Percentiles rank a stretch among this genome's conserved stretches.
phyloP scores from a whole-genome alignment of 345 rosid species.

The Salix brachista region DNA sequence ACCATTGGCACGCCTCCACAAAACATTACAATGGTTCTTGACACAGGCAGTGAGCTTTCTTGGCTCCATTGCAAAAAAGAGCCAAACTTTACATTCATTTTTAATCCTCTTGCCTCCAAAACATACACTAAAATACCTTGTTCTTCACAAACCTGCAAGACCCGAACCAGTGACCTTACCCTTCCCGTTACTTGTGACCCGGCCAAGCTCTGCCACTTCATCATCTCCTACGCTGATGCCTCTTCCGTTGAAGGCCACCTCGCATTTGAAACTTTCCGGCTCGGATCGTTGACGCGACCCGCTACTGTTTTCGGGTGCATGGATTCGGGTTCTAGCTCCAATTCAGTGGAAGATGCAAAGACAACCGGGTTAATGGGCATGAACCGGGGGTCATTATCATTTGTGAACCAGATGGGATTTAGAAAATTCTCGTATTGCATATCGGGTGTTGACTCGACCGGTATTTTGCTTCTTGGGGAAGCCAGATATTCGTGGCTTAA shows the following conservation, averaged over 20 bases:
- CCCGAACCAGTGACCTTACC: slow-evolving; percentile 46
- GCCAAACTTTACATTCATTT: slow-evolving; percentile 30
- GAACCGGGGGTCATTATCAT: slow-evolving; percentile 77
- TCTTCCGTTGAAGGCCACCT: slow-evolving; percentile 60
- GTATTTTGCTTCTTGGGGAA: slow-evolving; percentile 62
- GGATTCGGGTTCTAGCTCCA: slow-evolving; percentile 63
- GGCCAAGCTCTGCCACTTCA: slow-evolving; percentile 46
- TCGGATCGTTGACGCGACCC: slow-evolving; percentile 43
- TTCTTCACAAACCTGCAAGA: slow-evolving; percentile 41
- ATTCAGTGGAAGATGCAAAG: slow-evolving; percentile 52
- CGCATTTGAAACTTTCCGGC: slow-evolving; percentile 41
- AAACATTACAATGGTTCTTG: slow-evolving; percentile 57
- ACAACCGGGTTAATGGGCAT: slow-evolving; percentile 76
- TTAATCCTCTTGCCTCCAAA: slow-evolving; percentile 39
- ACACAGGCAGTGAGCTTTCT: slow-evolving; percentile 76
- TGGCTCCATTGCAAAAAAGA: slow-evolving; percentile 58
- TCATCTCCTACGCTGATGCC: slow-evolving; percentile 52
- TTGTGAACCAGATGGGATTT: slow-evolving; percentile 59
- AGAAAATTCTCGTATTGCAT: slow-evolving; percentile 77
- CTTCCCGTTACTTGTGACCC: slow-evolving; percentile 48
- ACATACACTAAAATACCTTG: slow-evolving; percentile 49
- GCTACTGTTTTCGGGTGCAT: slow-evolving; percentile 63
- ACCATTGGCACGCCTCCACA: slow-evolving; percentile 68
- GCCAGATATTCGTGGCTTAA: slow-evolving; percentile 42
- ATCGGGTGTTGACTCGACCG: slow-evolving; percentile 63